A percentile compares a stretch with the other conserved stretches of the same genome.
These are phyloP conservation scores for Monosporozyma yasuniensis DNA, from an alignment of 805 yeast genomes.

Conservation along the genomic window DNA sequence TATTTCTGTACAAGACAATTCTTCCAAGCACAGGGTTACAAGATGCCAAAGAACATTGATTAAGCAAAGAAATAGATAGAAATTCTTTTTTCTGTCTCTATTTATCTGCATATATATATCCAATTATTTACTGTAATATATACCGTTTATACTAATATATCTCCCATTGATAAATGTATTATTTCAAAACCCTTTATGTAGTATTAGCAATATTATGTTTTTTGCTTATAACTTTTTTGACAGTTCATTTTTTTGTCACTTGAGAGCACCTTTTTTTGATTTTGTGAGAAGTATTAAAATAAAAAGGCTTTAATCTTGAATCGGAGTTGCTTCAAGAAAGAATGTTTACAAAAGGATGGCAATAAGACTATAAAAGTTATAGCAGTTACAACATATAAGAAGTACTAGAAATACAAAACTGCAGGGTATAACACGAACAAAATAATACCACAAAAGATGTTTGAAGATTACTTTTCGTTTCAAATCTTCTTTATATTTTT, in stretches of 20 bases:
- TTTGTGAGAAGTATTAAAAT: not conserved
- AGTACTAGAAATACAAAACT: too few relatives aligned
- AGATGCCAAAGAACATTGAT: constrained; percentile 6
- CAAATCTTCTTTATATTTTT: constrained; percentile 67
- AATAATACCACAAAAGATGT: too few relatives aligned
- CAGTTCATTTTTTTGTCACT: not conserved
- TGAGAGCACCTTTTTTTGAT: not conserved
- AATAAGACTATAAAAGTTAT: not conserved
- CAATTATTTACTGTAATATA: too few relatives aligned
- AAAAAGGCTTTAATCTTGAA: not conserved
- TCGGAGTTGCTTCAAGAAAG: not conserved
- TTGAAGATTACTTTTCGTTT: constrained; percentile 52
- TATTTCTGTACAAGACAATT: constrained; percentile 60
- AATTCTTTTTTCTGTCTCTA: too few relatives aligned
- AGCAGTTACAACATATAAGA: not conserved
- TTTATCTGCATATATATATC: too few relatives aligned
- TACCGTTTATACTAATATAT: too few relatives aligned
- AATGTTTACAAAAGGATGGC: not conserved
- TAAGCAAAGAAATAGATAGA: not conserved
- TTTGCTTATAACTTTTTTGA: not conserved
- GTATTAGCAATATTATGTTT: not conserved
- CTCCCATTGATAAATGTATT: too few relatives aligned
- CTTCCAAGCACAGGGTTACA: constrained; percentile 31
- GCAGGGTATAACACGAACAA: too few relatives aligned
- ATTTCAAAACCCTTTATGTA: too few relatives aligned